Percentiles rank a stretch among this genome's conserved stretches.
Evolutionary conservation across 768 basidiomycete genomes (phyloP).

Genomic region (Termitomyces sp.): DNA sequence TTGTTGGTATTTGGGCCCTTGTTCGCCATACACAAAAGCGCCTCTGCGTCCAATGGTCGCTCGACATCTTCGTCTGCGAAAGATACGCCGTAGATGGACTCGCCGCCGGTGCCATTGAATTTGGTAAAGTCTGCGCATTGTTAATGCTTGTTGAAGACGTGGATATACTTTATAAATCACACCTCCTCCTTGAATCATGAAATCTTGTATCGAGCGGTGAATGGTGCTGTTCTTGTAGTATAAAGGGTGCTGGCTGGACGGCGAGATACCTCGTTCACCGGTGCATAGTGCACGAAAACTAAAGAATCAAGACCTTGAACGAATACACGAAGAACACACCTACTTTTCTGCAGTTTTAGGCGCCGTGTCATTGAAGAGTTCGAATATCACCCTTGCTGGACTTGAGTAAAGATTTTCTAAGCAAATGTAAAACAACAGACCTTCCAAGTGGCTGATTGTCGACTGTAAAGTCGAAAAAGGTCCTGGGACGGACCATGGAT

Average conservation of each 20-base stretch:
- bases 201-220: slow-evolving; percentile 75
- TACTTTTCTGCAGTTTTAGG: slow-evolving; percentile 85
- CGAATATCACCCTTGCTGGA: slow-evolving; percentile 58
- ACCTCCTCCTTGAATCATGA: slow-evolving; percentile 85
- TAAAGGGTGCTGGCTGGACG: slow-evolving; percentile 57
- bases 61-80: slow-evolving; percentile 79
- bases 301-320: slow-evolving; percentile 1
- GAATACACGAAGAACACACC: not conserved
- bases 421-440: slow-evolving; percentile 26
- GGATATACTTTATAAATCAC: slow-evolving; percentile 16
- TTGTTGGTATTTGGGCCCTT: slow-evolving; percentile 81
- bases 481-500: slow-evolving; percentile 53
- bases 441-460: slow-evolving; percentile 51
- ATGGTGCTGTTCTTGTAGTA: slow-evolving; percentile 81
- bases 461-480: slow-evolving; percentile 66
- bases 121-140: slow-evolving; percentile 63
- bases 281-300: slow-evolving; percentile 88
- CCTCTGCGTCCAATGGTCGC: slow-evolving; percentile 60
- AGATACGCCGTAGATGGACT: slow-evolving; percentile 73
- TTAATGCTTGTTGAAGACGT: not conserved
- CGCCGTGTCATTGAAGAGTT: slow-evolving; percentile 67
- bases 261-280: slow-evolving; percentile 76
- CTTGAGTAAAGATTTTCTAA: slow-evolving; percentile 2
- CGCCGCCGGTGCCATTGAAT: slow-evolving; percentile 76
- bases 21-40: slow-evolving; percentile 90